Base-by-base conservation (phyloP, 2,329 filamentous ascomycete species). In the Ophiostoma tasmaniense region DNA sequence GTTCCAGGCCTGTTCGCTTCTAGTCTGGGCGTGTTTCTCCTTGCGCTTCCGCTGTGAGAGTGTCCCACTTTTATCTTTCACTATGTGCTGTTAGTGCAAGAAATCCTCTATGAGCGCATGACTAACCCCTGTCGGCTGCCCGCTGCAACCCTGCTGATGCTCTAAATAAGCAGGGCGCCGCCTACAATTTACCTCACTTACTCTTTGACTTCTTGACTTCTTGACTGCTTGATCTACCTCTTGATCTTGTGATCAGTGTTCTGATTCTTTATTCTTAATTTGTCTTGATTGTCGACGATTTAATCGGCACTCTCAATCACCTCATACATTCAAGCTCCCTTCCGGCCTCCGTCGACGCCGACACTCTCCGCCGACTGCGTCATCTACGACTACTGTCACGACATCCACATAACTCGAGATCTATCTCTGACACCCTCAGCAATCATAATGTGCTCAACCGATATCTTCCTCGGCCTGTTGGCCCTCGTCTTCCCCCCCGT, bases 401-500 rank as follows among this genome's bases (percentile, higher is more conserved):
- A n/a, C 61, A 37, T 45, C 39, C n/a, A 37, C 33, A 20, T 11
- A 7, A 6, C 52, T 42, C 52, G 22, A 8, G 10, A n/a, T 62
- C 17, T 22, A n/a, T 62, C 13, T 3, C 59, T 13, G 11, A 35
- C 59, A n/a, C 59, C 28, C 30, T 5, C 61, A 20, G 25, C 61
- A 28, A 37, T 50, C 70, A 76, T 73, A 66, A 89, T 89, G 86
- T 88, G 86, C 77, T 80, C 82, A 69, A 75, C 82, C 67, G 87
- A 89, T 76, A 78, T 87, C 74, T 89, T 90, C 76, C 85, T 90
- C 72, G 86, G 83, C 76, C 74, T 89, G 52, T 77, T 90, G 72
- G 87, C 87, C 76, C 80, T 89, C 70, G 79, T 90, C 73, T 89
- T 89, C 76, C 87, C 87, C 42, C 87, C 87, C 71, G 78, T 90